Conservation (phyloP, 345 rosid genomes). For the Camelina sativa region DNA sequence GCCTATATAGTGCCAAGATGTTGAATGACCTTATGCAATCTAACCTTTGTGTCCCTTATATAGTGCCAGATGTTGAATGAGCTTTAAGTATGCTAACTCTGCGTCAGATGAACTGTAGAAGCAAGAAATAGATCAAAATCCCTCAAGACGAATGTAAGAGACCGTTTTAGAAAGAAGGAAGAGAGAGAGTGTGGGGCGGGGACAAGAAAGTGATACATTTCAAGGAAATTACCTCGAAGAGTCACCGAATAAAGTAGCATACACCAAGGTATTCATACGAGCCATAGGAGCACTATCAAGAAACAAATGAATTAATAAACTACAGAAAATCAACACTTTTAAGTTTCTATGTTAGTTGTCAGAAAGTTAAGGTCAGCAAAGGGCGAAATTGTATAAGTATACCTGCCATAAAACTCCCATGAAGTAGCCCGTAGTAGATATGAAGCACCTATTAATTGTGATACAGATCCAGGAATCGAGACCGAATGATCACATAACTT, state of each 20-base stretch:
- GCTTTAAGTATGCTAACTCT: conserved; percentile 89
- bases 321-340: neutral
- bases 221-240: conserved; percentile 65
- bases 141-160: conserved; percentile 13
- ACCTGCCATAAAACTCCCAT: conserved; percentile 99
- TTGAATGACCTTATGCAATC: conserved; percentile 43
- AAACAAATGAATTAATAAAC: conserved; percentile 22
- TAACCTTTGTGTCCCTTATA: conserved; percentile 91
- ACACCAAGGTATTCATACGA: conserved; percentile 75
- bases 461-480: conserved; percentile 84
- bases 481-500: conserved; percentile 71
- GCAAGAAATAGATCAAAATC: conserved; percentile 27
- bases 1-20: conserved; percentile 9
- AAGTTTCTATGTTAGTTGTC: neutral
- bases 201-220: conserved; percentile 18
- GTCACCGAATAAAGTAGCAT: conserved; percentile 82
- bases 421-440: conserved; percentile 88
- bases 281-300: conserved; percentile 79
- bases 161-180: conserved; percentile 27
- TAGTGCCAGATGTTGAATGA: conserved; percentile 82
- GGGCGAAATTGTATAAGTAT: conserved; percentile 14
- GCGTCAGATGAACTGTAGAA: conserved; percentile 77
- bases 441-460: conserved; percentile 86
- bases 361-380: conserved; percentile 3
- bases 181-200: conserved; percentile 4